phyloP scores from a whole-genome alignment of 2,329 filamentous ascomycete genomes.

The Teratosphaeria epicoccoides region DNA sequence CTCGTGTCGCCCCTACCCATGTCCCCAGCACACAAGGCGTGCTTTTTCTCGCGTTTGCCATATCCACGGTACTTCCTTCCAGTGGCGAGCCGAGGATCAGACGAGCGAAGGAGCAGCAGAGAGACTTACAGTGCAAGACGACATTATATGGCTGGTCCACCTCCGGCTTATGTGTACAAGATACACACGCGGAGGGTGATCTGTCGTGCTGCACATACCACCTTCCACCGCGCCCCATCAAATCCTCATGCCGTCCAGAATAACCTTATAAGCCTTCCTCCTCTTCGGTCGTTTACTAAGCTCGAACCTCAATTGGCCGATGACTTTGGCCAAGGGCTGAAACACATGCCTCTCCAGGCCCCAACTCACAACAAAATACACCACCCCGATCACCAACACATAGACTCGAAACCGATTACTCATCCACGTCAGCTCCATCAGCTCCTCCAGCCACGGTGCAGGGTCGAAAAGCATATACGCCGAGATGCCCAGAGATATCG shows the following conservation, averaged over 20 bases:
- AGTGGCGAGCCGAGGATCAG: no score
- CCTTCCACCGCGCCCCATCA: no score
- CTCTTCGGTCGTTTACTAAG: constrained; percentile 55
- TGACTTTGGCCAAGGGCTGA: constrained; percentile 52
- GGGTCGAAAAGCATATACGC: constrained; percentile 74
- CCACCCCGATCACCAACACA: constrained; percentile 57
- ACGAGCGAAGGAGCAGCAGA: no score
- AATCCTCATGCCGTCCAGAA: constrained; percentile 49
- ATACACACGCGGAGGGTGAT: no score
- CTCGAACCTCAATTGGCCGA: constrained; percentile 53
- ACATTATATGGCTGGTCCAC: no score
- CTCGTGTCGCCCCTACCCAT: no score
- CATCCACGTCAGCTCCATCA: constrained; percentile 83
- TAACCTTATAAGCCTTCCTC: constrained; percentile 78
- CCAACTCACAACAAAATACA: constrained; percentile 61
- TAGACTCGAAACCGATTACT: constrained; percentile 61
- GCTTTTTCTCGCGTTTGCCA: no score
- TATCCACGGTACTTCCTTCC: no score
- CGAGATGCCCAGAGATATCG: constrained; percentile 55
- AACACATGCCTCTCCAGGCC: constrained; percentile 62
- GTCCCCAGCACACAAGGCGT: no score
- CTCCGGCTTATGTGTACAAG: no score
- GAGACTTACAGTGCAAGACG: no score
- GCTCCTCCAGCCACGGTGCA: constrained; percentile 52
- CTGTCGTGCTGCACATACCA: no score